These are phyloP conservation scores for Scheffersomyces stipitis DNA, from an alignment of 805 yeast genomes.

Conservation along the genomic window DNA sequence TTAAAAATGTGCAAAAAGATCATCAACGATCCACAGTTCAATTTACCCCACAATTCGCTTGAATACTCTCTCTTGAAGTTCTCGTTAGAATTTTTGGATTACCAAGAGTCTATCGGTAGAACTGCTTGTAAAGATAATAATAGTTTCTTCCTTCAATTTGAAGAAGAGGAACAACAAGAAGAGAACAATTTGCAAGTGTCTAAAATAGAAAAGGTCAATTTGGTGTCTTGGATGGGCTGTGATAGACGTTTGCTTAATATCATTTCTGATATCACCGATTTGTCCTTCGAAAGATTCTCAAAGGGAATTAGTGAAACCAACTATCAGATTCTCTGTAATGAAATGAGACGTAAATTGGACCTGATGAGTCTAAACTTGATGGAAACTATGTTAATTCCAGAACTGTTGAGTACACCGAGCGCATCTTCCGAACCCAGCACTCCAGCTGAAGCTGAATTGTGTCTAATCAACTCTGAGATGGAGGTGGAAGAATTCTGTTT, in stretches of 20 bases:
- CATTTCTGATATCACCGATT: constrained; percentile 31
- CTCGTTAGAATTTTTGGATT: constrained; percentile 23
- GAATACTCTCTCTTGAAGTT: constrained; percentile 20
- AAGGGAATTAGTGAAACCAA: constrained; percentile 11
- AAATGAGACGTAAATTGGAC: constrained; percentile 14
- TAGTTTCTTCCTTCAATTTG: constrained; percentile 18
- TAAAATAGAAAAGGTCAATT: constrained; percentile 10
- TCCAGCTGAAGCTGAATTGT: neutral
- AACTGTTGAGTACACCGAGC: neutral
- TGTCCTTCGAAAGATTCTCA: constrained; percentile 25
- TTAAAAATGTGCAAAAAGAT: constrained; percentile 17
- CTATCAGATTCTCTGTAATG: constrained; percentile 14
- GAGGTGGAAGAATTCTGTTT: constrained; percentile 23
- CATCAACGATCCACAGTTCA: constrained; percentile 14
- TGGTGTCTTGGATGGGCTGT: constrained; percentile 34
- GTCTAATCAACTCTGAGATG: constrained; percentile 1
- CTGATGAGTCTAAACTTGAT: constrained; percentile 12
- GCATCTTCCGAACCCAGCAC: neutral
- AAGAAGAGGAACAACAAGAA: constrained; percentile 7
- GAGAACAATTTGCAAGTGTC: constrained; percentile 1
- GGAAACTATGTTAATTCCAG: constrained; percentile 5
- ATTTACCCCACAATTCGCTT: constrained; percentile 15
- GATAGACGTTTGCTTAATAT: constrained; percentile 21
- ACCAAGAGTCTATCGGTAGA: constrained; percentile 27
- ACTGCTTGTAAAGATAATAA: constrained; percentile 28